A percentile compares a stretch with the other conserved stretches of the same genome.
These are phyloP conservation scores for Leptographium lundbergii DNA, from an alignment of 2,329 filamentous ascomycete genomes.

Conservation along the genomic window DNA sequence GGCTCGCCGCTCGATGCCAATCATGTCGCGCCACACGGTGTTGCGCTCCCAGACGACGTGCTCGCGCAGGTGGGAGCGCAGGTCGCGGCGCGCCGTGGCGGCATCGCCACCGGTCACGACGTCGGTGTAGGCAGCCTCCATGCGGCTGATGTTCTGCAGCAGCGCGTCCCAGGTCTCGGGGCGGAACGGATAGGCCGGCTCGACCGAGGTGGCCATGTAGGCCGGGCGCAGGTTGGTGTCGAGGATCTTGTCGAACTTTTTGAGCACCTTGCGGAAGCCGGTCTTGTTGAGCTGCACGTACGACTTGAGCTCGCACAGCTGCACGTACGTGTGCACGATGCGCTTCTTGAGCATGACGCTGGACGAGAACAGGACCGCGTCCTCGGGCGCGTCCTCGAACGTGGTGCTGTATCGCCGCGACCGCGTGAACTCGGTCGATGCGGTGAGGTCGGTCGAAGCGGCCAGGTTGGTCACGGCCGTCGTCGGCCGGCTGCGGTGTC, in stretches of 20 bases:
- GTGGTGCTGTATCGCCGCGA: constrained; percentile 51
- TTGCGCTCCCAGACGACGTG: constrained; percentile 99
- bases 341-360: constrained; percentile 87
- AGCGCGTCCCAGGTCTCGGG: constrained; percentile 57
- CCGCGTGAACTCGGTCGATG: constrained; percentile 47
- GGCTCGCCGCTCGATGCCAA: constrained; percentile 88
- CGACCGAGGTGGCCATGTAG: constrained; percentile 65
- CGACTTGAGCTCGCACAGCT: constrained; percentile 88
- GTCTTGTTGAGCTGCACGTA: constrained; percentile 94
- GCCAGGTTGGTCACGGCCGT: constrained; percentile 17
- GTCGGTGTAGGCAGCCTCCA: constrained; percentile 71
- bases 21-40: constrained; percentile 98
- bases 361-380: constrained; percentile 52
- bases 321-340: constrained; percentile 76
- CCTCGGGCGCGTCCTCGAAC: constrained; percentile 69
- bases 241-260: constrained; percentile 97
- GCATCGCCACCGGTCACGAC: constrained; percentile 74
- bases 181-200: constrained; percentile 70
- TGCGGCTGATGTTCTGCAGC: constrained; percentile 56
- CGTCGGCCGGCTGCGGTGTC: constrained; percentile 4
- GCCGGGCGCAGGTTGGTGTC: constrained; percentile 65
- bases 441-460: constrained; percentile 42
- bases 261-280: constrained; percentile 89
- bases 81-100: constrained; percentile 64
- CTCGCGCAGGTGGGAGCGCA: constrained; percentile 82